Conservation (phyloP, 78 protist genomes). For the Dictyostelium purpureum region DNA sequence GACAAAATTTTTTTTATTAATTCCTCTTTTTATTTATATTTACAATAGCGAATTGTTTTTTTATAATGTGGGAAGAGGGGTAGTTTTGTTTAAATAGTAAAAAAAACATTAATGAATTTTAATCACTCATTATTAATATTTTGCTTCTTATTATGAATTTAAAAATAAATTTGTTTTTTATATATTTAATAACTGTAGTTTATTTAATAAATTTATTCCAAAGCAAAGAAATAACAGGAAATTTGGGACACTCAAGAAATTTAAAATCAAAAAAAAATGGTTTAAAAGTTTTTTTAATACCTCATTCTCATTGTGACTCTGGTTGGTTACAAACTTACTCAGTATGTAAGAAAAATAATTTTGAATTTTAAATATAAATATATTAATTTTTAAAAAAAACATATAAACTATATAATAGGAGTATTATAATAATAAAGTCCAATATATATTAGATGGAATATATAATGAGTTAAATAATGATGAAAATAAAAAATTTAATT, state of each 20-base stretch:
- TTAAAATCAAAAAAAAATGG: not conserved
- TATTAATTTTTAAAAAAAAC: not conserved
- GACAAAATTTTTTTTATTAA: no score
- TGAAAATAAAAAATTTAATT: constrained; percentile 9
- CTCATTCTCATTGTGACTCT: not conserved
- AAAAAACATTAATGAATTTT: no score
- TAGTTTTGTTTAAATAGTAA: no score
- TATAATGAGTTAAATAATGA: not conserved
- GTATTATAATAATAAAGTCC: not conserved
- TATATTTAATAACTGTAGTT: no score
- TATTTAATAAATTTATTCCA: no score
- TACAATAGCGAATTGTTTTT: no score
- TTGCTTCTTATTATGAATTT: no score
- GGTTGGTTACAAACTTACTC: not conserved
- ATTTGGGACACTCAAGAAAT: no score
- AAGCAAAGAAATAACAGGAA: no score
- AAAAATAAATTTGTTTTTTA: not conserved
- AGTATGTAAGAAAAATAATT: not conserved
- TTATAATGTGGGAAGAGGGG: no score
- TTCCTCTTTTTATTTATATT: no score
- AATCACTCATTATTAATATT: no score
- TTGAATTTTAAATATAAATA: not conserved
- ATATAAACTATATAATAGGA: constrained; percentile 11
- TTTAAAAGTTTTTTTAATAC: not conserved
- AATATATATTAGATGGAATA: not conserved